These are phyloP conservation scores for Auriscalpium vulgare DNA, from an alignment of 768 basidiomycete genomes.

Conservation along the genomic window DNA sequence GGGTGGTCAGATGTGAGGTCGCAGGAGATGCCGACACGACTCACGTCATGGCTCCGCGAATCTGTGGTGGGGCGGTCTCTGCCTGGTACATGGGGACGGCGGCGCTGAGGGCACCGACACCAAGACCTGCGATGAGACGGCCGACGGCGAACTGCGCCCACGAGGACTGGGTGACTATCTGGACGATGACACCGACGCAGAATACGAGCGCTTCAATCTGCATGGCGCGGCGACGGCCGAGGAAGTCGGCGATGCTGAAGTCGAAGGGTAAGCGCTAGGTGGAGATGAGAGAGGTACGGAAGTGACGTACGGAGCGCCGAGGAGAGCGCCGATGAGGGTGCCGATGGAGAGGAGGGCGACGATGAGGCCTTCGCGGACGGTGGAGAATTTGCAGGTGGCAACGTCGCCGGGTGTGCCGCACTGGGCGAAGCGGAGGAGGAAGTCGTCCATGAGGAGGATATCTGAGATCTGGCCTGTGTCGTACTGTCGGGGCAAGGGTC, in stretches of 20 bases:
- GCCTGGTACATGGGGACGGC: slow-evolving; percentile 53
- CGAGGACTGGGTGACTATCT: slow-evolving; percentile 37
- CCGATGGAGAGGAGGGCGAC: slow-evolving; percentile 68
- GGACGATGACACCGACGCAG: slow-evolving; percentile 52
- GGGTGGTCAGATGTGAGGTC: background rate
- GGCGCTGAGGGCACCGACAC: slow-evolving; percentile 59
- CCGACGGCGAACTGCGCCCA: slow-evolving; percentile 69
- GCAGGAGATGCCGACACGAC: background rate
- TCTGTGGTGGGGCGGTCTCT: slow-evolving; percentile 63
- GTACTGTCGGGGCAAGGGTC: slow-evolving; percentile 27
- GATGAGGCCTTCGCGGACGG: slow-evolving; percentile 55
- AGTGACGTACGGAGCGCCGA: slow-evolving; percentile 48
- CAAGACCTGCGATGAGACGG: slow-evolving; percentile 57
- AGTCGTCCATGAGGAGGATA: slow-evolving; percentile 67
- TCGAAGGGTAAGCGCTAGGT: background rate
- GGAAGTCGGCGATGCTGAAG: slow-evolving; percentile 48
- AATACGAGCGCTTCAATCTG: slow-evolving; percentile 49
- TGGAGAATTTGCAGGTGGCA: slow-evolving; percentile 43
- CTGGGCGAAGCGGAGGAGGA: slow-evolving; percentile 52
- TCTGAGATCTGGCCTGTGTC: slow-evolving; percentile 76
- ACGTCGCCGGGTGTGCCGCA: slow-evolving; percentile 34
- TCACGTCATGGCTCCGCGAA: slow-evolving; percentile 56
- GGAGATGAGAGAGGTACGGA: background rate
- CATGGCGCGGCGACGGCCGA: slow-evolving; percentile 66
- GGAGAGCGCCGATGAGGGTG: slow-evolving; percentile 52